Base-by-base conservation (phyloP, 83 land plant species). In the Picea abies region DNA sequence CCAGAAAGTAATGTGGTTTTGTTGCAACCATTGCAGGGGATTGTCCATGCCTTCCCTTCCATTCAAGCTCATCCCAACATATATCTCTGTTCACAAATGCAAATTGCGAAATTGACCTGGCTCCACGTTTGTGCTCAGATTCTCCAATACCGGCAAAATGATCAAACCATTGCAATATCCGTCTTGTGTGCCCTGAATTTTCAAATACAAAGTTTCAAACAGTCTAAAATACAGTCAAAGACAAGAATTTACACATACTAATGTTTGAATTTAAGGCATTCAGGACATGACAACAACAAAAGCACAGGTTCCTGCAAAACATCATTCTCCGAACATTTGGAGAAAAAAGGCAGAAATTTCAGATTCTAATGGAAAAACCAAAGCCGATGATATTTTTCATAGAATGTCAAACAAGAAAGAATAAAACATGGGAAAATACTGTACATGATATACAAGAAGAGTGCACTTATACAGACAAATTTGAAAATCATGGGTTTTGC, bases 1-100 rank as follows among this genome's bases (percentile, higher is more conserved):
- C 95, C 66, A 92, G 91, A 81, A 97, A 97, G 84, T 97, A 97
- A 78, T 97, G 98, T 67, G 98, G 99, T 86, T 97, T 97, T 68
- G 98, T 92, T 22, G 99, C 99, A 80, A 97, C 98, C 70, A 92
- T 86, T 29, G 99, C 96, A 66, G 99, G 99, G 22, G 99, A 92
- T 69, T 97, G 98, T 10, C 98, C 96, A 87, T 92, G 99, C 76
- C 85, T 89, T 35, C 99, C 99, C 69, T 95, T 91, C 99, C 99
- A 97, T 84, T 88, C 95, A 80, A 97, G 96, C 86, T 93, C 96
- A 76, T 97, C 95, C 99, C 99, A 97, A 65, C 91, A 95, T 25
- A 71, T 83, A n/a, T 95, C 99, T 19, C 99, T 90, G 81, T 95
- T 93, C 26, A 90, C 82, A 85, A 97, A 97, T 60, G 99, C 96